Evolutionary conservation across 768 basidiomycete species (phyloP).

Genomic region (Trametes sanguinea): DNA sequence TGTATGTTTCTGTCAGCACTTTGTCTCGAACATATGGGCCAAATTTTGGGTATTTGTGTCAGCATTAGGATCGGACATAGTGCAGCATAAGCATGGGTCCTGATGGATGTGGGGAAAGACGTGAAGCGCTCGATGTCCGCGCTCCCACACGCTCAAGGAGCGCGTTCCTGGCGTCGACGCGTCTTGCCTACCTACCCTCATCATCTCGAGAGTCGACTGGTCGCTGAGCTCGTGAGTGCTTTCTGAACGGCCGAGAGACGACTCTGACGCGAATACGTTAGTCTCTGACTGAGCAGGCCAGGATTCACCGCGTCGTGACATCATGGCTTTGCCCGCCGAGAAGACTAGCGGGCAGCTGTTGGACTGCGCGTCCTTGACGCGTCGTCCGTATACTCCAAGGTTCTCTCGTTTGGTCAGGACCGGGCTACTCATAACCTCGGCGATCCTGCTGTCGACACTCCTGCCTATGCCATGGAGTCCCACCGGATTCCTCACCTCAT

Average conservation of each 20-base stretch:
- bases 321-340: constrained; percentile 6
- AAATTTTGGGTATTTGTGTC: too few species aligned
- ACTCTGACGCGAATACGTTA: too few species aligned
- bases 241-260: too few species aligned
- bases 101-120: background rate
- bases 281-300: too few species aligned
- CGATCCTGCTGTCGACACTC: constrained; percentile 16
- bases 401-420: constrained; percentile 7
- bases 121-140: constrained; percentile 1
- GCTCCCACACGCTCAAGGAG: background rate
- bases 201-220: background rate
- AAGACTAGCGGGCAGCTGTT: background rate
- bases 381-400: background rate
- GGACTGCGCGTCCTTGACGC: background rate
- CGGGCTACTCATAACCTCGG: constrained; percentile 14
- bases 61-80: too few species aligned
- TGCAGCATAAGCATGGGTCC: too few species aligned
- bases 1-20: too few species aligned
- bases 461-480: constrained; percentile 12
- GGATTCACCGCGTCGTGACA: background rate
- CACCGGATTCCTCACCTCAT: background rate
- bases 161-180: too few species aligned
- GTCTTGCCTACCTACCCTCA: background rate
- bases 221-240: too few species aligned
- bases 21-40: too few species aligned